A percentile compares a stretch with the other conserved stretches of the same genome.
These are phyloP conservation scores for Exidia glandulosa DNA, from an alignment of 768 basidiomycete species.

Conservation along the genomic window DNA sequence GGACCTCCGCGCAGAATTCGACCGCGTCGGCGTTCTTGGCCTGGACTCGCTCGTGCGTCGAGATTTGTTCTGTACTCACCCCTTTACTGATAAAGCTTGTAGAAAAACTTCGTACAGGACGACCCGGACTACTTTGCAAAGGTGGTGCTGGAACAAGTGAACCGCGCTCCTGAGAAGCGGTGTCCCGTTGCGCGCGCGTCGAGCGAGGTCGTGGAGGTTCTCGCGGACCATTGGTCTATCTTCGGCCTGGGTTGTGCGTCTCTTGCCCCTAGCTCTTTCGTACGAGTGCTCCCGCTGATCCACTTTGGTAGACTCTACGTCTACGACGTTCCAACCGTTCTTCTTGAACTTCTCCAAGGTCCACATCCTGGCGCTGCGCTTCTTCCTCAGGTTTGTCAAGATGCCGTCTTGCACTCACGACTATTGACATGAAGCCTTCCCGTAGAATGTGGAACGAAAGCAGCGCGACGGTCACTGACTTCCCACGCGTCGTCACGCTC, in stretches of 20 bases:
- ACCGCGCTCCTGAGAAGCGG: conserved; percentile 57
- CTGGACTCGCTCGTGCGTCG: conserved; percentile 63
- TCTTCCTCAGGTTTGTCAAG: conserved; percentile 52
- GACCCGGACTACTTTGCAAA: conserved; percentile 68
- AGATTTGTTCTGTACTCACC: background rate
- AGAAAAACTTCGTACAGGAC: conserved; percentile 59
- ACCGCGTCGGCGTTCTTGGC: conserved; percentile 68
- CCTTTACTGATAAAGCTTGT: background rate
- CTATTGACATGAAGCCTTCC: background rate
- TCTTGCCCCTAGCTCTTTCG: background rate
- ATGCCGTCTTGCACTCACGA: background rate
- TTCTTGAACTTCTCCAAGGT: conserved; percentile 77
- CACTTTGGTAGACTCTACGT: conserved; percentile 50
- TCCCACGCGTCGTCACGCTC: conserved; percentile 64
- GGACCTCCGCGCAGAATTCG: conserved; percentile 65
- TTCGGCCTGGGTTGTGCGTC: conserved; percentile 74
- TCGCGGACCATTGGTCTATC: conserved; percentile 79
- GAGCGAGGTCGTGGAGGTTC: conserved; percentile 72
- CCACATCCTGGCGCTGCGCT: conserved; percentile 68
- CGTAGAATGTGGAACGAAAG: conserved; percentile 75
- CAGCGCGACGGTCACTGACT: conserved; percentile 64
- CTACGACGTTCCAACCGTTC: conserved; percentile 76
- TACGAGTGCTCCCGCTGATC: background rate
- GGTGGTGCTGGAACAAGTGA: conserved; percentile 70
- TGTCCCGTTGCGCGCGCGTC: conserved; percentile 80